Conservation (phyloP, 768 basidiomycete species). For the Boletus patriciae region DNA sequence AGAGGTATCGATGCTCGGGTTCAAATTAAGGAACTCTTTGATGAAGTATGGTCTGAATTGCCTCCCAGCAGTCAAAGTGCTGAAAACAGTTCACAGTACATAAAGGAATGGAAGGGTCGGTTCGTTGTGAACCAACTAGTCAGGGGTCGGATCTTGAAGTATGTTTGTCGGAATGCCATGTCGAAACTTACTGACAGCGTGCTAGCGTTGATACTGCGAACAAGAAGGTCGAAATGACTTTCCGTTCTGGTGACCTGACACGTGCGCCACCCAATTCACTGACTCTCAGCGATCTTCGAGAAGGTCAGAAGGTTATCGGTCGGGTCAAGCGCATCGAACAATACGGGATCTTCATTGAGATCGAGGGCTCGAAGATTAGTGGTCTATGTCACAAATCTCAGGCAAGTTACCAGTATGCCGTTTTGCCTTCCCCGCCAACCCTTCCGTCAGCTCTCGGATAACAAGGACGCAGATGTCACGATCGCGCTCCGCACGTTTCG, state of each 20-base stretch:
- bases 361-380: slow-evolving; percentile 78
- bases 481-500: slow-evolving; percentile 80
- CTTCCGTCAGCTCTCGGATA: slow-evolving; percentile 75
- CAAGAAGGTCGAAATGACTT: slow-evolving; percentile 88
- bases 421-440: background rate
- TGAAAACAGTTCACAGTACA: slow-evolving; percentile 53
- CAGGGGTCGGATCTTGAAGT: slow-evolving; percentile 82
- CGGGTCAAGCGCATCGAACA: slow-evolving; percentile 78
- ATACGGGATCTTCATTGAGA: slow-evolving; percentile 91
- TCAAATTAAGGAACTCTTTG: slow-evolving; percentile 91
- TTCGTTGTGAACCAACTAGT: slow-evolving; percentile 84
- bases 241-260: slow-evolving; percentile 64
- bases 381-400: slow-evolving; percentile 96
- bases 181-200: slow-evolving; percentile 7
- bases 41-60: slow-evolving; percentile 51
- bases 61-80: background rate
- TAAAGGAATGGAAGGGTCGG: slow-evolving; percentile 91
- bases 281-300: slow-evolving; percentile 56
- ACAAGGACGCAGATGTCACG: slow-evolving; percentile 73
- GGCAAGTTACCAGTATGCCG: slow-evolving; percentile 41
- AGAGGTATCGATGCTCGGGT: slow-evolving; percentile 85
- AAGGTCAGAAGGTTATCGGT: slow-evolving; percentile 81
- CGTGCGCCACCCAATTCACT: slow-evolving; percentile 38
- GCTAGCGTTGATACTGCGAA: slow-evolving; percentile 67
- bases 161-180: slow-evolving; percentile 10